These are phyloP conservation scores for Starmera quercuum DNA, from an alignment of 805 yeast genomes.

Conservation along the genomic window DNA sequence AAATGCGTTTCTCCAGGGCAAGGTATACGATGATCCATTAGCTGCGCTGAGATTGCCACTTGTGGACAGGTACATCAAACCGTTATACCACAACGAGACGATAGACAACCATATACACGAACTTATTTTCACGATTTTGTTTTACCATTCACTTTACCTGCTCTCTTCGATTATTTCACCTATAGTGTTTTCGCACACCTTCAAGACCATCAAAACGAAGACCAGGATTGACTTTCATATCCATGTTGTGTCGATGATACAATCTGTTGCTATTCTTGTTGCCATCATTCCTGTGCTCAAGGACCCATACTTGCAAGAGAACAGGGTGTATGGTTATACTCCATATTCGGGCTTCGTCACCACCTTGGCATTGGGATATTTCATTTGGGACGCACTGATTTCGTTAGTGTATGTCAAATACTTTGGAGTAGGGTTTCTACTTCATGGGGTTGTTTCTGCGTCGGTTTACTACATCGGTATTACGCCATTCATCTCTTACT, in stretches of 20 bases:
- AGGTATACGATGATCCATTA: constrained; percentile 19
- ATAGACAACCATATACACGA: constrained; percentile 25
- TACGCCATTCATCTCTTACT: constrained; percentile 62
- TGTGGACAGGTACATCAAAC: constrained; percentile 21
- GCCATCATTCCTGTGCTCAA: constrained; percentile 54
- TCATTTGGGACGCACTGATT: constrained; percentile 72
- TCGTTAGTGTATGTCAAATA: constrained; percentile 46
- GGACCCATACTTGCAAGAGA: constrained; percentile 36
- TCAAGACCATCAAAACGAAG: constrained; percentile 25
- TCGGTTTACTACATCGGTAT: constrained; percentile 56
- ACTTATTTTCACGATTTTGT: constrained; percentile 18
- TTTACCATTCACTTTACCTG: constrained; percentile 22
- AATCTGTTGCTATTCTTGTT: constrained; percentile 58
- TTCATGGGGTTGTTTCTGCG: constrained; percentile 73
- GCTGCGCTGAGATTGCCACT: constrained; percentile 16
- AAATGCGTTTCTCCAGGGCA: background rate
- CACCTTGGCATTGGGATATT: constrained; percentile 67
- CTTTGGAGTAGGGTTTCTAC: constrained; percentile 67
- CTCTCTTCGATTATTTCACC: constrained; percentile 17
- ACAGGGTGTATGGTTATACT: constrained; percentile 55
- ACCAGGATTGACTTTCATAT: constrained; percentile 67
- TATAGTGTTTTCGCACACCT: constrained; percentile 11
- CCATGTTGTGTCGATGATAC: constrained; percentile 83
- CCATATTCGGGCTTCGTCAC: constrained; percentile 65
- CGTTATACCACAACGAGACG: constrained; percentile 12